Base-by-base conservation (phyloP, 2,329 filamentous ascomycete genomes). In the Aurifilum marmelostoma region DNA sequence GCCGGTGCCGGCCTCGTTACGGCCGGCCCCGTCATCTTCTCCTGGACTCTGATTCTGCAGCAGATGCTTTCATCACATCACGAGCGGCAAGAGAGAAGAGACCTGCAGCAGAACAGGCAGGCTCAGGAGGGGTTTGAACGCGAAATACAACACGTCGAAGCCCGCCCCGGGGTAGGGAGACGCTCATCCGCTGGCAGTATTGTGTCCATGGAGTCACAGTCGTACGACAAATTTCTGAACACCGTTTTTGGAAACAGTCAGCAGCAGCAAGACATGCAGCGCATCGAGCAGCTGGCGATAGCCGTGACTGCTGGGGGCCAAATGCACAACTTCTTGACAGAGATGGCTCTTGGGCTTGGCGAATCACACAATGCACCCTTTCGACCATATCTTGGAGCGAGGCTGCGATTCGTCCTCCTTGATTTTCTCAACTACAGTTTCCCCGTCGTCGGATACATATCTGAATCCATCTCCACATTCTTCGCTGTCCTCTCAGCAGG, bases 21-120 rank as follows among this genome's bases (percentile, higher is more conserved):
- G 47, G 91, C 92, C 27, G 89, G 88, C 67, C 92, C 93, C 1
- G 88, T 92, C 24, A 86, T 93, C 27, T 92, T 97, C 73, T 88
- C 92, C 3, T 98, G 94, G 94, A 89, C 90, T 4, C 83, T 95
- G 62, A 87, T 97, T 34, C 83, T 94, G 12, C 87, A 91, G 74
- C 85, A 87, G 34, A 88, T 96, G 81, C 88, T 88, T 73, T 81
- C 88, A 56, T 87, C 87, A 16, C 91, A 89, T 72, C 84, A 87
- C 68, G 83, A 83, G 64, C 83, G 90, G 60, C 88, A 87, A 52
- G 89, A 91, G 75, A 84, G 85, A 69, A 81, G 87, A 62, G 87
- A 89, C 73, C 80, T 86, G 37, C 78, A 87, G 21, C 81, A 88
- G 65, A 87, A 88, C 71, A 85, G 89, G 74, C 85, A 84, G 70